These are phyloP conservation scores for Tuber brumale DNA, from an alignment of 495 filamentous ascomycete species.

Conservation along the genomic window DNA sequence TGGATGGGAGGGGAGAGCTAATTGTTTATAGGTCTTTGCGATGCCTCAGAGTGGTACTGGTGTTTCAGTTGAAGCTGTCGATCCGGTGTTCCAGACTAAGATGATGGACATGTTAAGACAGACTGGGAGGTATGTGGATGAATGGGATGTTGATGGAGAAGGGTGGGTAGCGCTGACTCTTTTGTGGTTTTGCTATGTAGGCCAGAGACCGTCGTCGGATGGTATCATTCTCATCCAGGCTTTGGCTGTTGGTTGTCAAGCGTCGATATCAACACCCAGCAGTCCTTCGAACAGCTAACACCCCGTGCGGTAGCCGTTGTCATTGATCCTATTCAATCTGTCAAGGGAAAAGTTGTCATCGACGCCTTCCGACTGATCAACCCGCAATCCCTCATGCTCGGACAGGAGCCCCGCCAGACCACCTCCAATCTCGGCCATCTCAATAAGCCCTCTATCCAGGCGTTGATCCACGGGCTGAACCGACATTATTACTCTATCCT, in stretches of 20 bases:
- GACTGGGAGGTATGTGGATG: slow-evolving; percentile 71
- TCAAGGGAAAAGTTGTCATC: slow-evolving; percentile 99
- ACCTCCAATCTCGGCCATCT: slow-evolving; percentile 96
- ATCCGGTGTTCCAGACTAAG: slow-evolving; percentile 94
- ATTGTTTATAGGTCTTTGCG: slow-evolving; percentile 55
- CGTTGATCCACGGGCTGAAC: slow-evolving; percentile 97
- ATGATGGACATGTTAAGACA: slow-evolving; percentile 99
- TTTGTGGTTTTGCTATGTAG: slow-evolving; percentile 46
- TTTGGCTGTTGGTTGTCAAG: slow-evolving; percentile 99
- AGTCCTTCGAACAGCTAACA: slow-evolving; percentile 96
- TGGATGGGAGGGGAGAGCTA: slow-evolving; percentile 3
- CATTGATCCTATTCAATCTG: slow-evolving; percentile 96
- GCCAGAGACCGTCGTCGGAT: slow-evolving; percentile 93
- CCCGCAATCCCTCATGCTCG: slow-evolving; percentile 96
- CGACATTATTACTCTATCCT: slow-evolving; percentile 98
- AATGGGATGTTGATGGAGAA: slow-evolving; percentile 2
- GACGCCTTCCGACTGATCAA: slow-evolving; percentile 99
- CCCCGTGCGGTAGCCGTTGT: slow-evolving; percentile 95
- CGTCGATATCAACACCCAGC: slow-evolving; percentile 99
- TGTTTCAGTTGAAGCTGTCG: slow-evolving; percentile 96
- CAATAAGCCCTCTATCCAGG: slow-evolving; percentile 98
- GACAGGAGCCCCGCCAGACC: slow-evolving; percentile 95
- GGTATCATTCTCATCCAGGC: slow-evolving; percentile 98
- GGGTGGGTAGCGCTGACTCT: slow-evolving; percentile 12
- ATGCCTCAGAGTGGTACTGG: slow-evolving; percentile 99